Conservation (phyloP, 768 basidiomycete species). For the Macrolepiota albuminosa region DNA sequence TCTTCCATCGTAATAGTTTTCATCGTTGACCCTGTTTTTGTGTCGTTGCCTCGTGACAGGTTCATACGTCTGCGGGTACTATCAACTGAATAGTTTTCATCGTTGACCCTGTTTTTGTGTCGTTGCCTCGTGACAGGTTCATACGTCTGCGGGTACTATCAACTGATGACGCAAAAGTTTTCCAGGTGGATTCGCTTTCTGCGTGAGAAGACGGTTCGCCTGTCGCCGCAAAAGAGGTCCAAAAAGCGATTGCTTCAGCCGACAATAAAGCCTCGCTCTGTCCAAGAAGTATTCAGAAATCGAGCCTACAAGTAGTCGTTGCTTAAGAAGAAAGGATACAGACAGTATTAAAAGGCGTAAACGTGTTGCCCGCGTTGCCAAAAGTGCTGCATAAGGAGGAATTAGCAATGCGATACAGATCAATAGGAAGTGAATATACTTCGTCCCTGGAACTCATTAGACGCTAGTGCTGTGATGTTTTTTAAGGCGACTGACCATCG, state of each 20-base stretch:
- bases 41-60: neutral
- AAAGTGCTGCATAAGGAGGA: neutral
- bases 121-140: neutral
- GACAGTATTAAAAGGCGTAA: conserved; percentile 1
- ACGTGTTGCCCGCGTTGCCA: conserved; percentile 1
- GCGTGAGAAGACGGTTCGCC: conserved; percentile 21
- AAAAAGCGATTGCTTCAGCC: conserved; percentile 36
- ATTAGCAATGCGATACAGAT: neutral
- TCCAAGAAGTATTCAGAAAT: neutral
- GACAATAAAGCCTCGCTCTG: conserved; percentile 34
- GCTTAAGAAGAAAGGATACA: neutral
- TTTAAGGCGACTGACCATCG: conserved; percentile 25
- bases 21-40: conserved; percentile 17
- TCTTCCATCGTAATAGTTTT: conserved; percentile 24
- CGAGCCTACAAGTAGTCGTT: neutral
- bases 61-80: neutral
- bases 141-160: neutral
- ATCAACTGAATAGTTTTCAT: conserved; percentile 29
- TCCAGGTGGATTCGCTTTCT: neutral
- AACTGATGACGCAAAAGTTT: neutral
- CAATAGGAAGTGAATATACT: neutral
- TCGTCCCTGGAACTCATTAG: neutral
- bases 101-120: conserved; percentile 6
- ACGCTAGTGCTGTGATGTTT: neutral
- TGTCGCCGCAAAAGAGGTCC: conserved; percentile 36